These are phyloP conservation scores for Immersiporthe knoxdaviesiana DNA, from an alignment of 2,329 filamentous ascomycete genomes.

Conservation along the genomic window DNA sequence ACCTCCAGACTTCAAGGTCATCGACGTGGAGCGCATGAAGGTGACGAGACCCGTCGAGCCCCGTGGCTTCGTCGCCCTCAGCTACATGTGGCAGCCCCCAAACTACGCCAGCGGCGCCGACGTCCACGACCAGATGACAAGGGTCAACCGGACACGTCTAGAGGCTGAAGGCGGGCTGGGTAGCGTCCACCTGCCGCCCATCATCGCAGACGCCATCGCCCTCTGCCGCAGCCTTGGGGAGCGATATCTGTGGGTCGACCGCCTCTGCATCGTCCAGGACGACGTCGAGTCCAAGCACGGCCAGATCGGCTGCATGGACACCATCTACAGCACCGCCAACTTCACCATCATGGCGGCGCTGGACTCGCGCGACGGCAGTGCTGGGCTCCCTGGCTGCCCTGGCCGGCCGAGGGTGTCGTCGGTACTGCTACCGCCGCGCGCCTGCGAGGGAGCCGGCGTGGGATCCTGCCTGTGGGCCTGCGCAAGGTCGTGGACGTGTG, in stretches of 20 bases:
- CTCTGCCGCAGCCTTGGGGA: background rate
- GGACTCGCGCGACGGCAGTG: background rate
- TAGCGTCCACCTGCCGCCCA: background rate
- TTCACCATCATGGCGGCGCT: slow-evolving; percentile 34
- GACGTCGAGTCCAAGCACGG: slow-evolving; percentile 31
- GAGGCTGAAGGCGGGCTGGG: slow-evolving; percentile 6
- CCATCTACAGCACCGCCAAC: slow-evolving; percentile 32
- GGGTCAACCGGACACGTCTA: background rate
- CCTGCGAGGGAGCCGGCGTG: slow-evolving; percentile 2
- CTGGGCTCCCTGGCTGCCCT: slow-evolving; percentile 5
- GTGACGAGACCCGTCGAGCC: background rate
- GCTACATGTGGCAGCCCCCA: slow-evolving; percentile 4
- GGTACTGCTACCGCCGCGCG: background rate
- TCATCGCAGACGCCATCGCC: slow-evolving; percentile 3
- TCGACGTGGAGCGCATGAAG: slow-evolving; percentile 13
- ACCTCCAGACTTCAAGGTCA: slow-evolving; percentile 9
- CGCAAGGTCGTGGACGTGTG: slow-evolving; percentile 2
- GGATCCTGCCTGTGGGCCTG: slow-evolving; percentile 2
- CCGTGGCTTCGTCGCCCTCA: slow-evolving; percentile 7
- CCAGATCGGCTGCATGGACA: slow-evolving; percentile 36
- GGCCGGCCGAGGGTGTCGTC: slow-evolving; percentile 5
- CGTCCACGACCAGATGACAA: slow-evolving; percentile 1
- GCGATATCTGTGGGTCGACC: slow-evolving; percentile 37
- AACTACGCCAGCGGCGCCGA: background rate
- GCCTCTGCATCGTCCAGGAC: slow-evolving; percentile 37